Evolutionary conservation across 768 basidiomycete genomes (phyloP).

Genomic region (Suillus alpinus): DNA sequence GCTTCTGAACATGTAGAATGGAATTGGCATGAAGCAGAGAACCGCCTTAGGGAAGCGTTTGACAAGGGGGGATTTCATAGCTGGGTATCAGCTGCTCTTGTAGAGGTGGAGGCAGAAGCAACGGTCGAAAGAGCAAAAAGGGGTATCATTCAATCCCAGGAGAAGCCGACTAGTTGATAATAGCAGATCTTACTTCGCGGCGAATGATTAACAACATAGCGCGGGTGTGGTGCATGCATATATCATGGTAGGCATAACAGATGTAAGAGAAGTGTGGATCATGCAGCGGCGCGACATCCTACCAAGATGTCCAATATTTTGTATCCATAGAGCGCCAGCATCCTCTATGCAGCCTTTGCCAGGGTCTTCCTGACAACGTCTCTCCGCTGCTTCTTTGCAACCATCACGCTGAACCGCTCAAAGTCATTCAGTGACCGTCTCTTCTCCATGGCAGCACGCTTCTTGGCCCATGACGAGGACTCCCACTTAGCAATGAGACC

Average conservation of each 20-base stretch:
- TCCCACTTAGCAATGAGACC: conserved; percentile 86
- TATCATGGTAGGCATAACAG: conserved; percentile 21
- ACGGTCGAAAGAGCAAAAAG: conserved; percentile 42
- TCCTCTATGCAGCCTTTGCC: conserved; percentile 45
- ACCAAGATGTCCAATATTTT: conserved; percentile 1
- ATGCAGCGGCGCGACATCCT: conserved; percentile 10
- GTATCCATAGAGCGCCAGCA: not conserved
- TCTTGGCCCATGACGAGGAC: conserved; percentile 84
- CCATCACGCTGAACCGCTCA: conserved; percentile 82
- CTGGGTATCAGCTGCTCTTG: conserved; percentile 52
- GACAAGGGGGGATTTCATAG: conserved; percentile 54
- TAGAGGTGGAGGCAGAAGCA: conserved; percentile 59
- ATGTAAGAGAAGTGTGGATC: conserved; percentile 12
- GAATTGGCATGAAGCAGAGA: conserved; percentile 53
- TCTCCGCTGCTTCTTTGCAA: conserved; percentile 85
- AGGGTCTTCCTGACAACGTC: conserved; percentile 74
- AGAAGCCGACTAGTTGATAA: not conserved
- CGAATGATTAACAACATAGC: not conserved
- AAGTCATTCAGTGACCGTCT: conserved; percentile 86
- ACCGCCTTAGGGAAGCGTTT: conserved; percentile 53
- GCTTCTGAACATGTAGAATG: conserved; percentile 28
- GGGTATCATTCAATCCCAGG: not conserved
- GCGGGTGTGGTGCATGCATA: conserved; percentile 14
- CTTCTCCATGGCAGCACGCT: conserved; percentile 69
- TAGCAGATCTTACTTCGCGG: not conserved